Conservation (phyloP, 192 early-diverging fungal species). For the Lunasporangiospora selenospora region DNA sequence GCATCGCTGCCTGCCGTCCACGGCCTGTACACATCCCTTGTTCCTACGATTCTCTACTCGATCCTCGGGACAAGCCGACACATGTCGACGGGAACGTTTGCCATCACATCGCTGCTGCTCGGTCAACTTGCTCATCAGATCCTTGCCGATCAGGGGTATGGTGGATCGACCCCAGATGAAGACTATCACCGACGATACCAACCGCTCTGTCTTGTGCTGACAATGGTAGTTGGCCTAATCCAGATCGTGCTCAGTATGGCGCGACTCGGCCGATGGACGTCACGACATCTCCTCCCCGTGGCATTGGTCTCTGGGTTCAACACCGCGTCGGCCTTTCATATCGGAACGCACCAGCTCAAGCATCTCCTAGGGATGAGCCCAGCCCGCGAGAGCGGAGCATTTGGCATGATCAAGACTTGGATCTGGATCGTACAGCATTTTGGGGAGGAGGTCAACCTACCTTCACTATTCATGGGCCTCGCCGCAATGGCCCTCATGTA, state of each 20-base stretch:
- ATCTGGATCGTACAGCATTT: slow-evolving; percentile 34
- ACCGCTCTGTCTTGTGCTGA: slow-evolving; percentile 29
- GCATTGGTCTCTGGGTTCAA: slow-evolving; percentile 49
- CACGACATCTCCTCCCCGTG: slow-evolving; percentile 30
- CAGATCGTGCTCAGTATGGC: slow-evolving; percentile 44
- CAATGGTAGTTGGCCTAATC: slow-evolving; percentile 35
- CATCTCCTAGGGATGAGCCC: slow-evolving; percentile 34
- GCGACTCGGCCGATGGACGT: slow-evolving; percentile 37
- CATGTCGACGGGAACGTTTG: slow-evolving; percentile 52
- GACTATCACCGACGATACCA: slow-evolving; percentile 42
- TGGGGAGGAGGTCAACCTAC: slow-evolving; percentile 26
- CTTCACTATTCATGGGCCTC: slow-evolving; percentile 32
- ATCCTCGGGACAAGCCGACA: slow-evolving; percentile 46
- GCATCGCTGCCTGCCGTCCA: slow-evolving; percentile 48
- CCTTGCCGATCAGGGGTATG: slow-evolving; percentile 24
- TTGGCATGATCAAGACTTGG: slow-evolving; percentile 45
- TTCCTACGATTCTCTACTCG: slow-evolving; percentile 31
- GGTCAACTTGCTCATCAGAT: slow-evolving; percentile 43
- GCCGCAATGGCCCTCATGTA: slow-evolving; percentile 42
- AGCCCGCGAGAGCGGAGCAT: slow-evolving; percentile 25
- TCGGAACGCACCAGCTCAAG: slow-evolving; percentile 42
- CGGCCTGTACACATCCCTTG: slow-evolving; percentile 50
- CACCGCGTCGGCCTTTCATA: slow-evolving; percentile 48
- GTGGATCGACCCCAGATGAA: slow-evolving; percentile 3
- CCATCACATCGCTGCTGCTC: slow-evolving; percentile 47